Conservation (phyloP, 371 early-diverging fungal species). For the Funneliformis caledonium region DNA sequence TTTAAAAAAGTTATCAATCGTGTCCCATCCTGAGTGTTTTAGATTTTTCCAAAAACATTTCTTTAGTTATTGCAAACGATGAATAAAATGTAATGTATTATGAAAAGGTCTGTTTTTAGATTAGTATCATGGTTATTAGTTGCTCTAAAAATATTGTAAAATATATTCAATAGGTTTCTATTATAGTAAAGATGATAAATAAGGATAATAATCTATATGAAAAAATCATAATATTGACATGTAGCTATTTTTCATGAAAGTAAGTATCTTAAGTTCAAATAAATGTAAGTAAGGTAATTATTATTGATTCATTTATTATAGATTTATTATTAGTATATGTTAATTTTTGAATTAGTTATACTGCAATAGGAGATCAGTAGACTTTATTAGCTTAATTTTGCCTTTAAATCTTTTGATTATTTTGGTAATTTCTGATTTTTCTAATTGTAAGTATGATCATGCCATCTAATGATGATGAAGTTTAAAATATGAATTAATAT, state of each 20-base stretch:
- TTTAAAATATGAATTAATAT: not conserved
- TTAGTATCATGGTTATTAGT: not conserved
- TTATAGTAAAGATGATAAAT: conserved; percentile 2
- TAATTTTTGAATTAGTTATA: not conserved
- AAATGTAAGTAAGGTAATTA: not conserved
- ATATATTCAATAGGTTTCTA: not conserved
- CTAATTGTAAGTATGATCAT: not conserved
- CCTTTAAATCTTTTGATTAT: not conserved
- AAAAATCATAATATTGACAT: conserved; percentile 8
- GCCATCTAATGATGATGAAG: not conserved
- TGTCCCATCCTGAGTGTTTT: too few species aligned
- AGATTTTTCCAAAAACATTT: too few species aligned
- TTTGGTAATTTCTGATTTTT: conserved; percentile 15
- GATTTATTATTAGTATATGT: not conserved
- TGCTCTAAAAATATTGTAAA: not conserved
- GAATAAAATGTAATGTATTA: not conserved
- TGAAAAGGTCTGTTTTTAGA: not conserved
- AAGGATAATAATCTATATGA: not conserved
- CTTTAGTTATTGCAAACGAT: too few species aligned
- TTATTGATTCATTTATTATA: not conserved
- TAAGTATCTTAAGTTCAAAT: conserved; percentile 16
- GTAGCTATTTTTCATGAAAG: conserved; percentile 1
- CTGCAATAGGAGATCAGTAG: not conserved
- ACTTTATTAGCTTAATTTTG: not conserved
- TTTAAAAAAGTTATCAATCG: too few species aligned